phyloP scores from a whole-genome alignment of 208 protist genomes.

The Trypanosoma scelopori region DNA sequence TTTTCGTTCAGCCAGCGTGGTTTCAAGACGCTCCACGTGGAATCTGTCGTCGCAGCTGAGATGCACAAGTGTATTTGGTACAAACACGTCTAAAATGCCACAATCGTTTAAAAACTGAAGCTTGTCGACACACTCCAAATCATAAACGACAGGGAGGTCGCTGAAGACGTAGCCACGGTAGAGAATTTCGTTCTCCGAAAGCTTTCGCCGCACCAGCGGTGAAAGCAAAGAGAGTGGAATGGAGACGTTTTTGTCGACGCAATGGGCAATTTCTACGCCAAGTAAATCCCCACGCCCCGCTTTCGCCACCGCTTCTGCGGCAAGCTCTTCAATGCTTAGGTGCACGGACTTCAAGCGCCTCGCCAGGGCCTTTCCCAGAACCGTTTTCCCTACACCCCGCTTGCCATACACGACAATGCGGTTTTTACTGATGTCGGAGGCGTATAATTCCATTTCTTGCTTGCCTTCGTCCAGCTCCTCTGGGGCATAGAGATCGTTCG shows the following conservation, averaged over 20 bases:
- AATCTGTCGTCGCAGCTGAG: conserved; percentile 47
- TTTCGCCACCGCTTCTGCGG: conserved; percentile 22
- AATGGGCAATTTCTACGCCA: conserved; percentile 33
- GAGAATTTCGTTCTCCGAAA: conserved; percentile 27
- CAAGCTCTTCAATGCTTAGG: conserved; percentile 66
- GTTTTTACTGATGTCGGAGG: conserved; percentile 35
- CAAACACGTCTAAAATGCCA: conserved; percentile 36
- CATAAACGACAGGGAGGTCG: conserved; percentile 36
- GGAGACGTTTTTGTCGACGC: conserved; percentile 27
- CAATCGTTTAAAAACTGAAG: conserved; percentile 38
- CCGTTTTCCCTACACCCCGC: conserved; percentile 55
- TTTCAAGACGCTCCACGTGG: conserved; percentile 32
- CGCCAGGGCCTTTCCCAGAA: conserved; percentile 45
- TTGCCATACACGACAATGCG: conserved; percentile 68
- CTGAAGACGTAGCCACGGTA: conserved; percentile 86
- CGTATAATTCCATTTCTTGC: conserved; percentile 40
- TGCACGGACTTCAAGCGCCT: conserved; percentile 59
- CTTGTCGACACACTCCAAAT: conserved; percentile 2
- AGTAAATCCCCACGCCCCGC: conserved; percentile 24
- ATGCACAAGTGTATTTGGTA: conserved; percentile 63
- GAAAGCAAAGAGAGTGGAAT: conserved; percentile 60
- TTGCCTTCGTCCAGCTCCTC: conserved; percentile 60
- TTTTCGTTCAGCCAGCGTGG: conserved; percentile 15
- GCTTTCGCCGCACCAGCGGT: conserved; percentile 43
- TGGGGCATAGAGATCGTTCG: conserved; percentile 56